A percentile compares a stretch with the other conserved stretches of the same genome.
These are phyloP conservation scores for Chytriomyces hyalinus DNA, from an alignment of 192 early-diverging fungal species.

Conservation along the genomic window DNA sequence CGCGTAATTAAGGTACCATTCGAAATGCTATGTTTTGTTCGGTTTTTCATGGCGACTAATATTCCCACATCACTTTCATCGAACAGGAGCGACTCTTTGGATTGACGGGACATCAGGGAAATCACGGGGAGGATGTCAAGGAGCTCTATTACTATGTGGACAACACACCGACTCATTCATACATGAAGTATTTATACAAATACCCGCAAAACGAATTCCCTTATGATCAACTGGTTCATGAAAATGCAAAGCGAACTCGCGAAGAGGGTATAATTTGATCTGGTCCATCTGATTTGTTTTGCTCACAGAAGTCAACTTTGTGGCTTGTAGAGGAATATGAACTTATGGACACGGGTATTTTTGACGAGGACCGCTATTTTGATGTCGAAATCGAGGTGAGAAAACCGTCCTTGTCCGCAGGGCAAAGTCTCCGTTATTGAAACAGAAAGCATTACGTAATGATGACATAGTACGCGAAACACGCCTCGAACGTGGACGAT, in stretches of 20 bases:
- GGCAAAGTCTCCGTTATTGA: background rate
- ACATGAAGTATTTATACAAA: conserved; percentile 44
- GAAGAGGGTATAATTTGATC: conserved; percentile 11
- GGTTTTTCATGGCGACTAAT: background rate
- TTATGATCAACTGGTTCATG: conserved; percentile 34
- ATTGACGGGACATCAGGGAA: conserved; percentile 39
- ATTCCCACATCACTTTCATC: background rate
- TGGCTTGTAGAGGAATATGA: conserved; percentile 32
- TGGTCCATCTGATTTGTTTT: background rate
- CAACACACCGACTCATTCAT: conserved; percentile 41
- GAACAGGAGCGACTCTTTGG: conserved; percentile 41
- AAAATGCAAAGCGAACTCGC: conserved; percentile 29
- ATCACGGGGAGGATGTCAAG: conserved; percentile 48
- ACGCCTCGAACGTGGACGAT: conserved; percentile 33
- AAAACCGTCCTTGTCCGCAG: background rate
- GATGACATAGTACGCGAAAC: conserved; percentile 33
- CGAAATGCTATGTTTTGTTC: background rate
- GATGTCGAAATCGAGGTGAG: conserved; percentile 40
- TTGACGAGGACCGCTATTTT: conserved; percentile 37
- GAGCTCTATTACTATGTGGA: conserved; percentile 43
- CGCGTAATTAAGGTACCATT: conserved; percentile 25
- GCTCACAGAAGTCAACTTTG: background rate
- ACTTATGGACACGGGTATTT: conserved; percentile 39
- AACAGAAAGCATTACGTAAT: background rate
- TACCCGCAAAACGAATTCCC: conserved; percentile 45